These are phyloP conservation scores for Hypocreales sp. DNA, from an alignment of 2,329 filamentous ascomycete species.

Conservation along the genomic window DNA sequence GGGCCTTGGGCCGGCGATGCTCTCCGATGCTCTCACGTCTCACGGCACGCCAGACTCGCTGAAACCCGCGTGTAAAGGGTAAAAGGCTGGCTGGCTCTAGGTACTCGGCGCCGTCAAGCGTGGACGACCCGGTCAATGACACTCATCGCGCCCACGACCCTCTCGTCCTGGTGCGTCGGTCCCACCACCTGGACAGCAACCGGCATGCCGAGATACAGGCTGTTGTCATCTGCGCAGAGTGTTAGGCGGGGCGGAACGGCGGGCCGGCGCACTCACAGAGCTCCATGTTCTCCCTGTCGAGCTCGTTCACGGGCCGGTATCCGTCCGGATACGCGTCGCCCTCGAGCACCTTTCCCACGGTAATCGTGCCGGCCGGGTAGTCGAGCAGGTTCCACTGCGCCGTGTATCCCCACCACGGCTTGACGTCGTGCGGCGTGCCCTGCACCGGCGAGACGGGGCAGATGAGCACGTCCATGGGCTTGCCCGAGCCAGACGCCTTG, in stretches of 20 bases:
- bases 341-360: slow-evolving; percentile 4
- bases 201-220: slow-evolving; percentile 5
- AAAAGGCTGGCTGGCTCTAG: too few species aligned
- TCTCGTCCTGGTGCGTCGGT: slow-evolving; percentile 6
- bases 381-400: slow-evolving; percentile 55
- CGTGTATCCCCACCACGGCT: slow-evolving; percentile 47
- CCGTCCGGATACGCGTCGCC: slow-evolving; percentile 5
- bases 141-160: slow-evolving; percentile 5
- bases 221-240: slow-evolving; percentile 6
- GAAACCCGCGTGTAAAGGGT: too few species aligned
- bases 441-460: slow-evolving; percentile 42
- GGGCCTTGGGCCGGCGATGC: too few species aligned
- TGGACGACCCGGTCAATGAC: slow-evolving; percentile 4
- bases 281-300: slow-evolving; percentile 6
- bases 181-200: slow-evolving; percentile 7
- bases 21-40: too few species aligned
- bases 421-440: slow-evolving; percentile 24
- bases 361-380: slow-evolving; percentile 28
- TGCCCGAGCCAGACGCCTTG: slow-evolving; percentile 7
- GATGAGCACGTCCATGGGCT: slow-evolving; percentile 42
- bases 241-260: too few species aligned
- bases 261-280: slow-evolving; percentile 7
- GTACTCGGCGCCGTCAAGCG: too few species aligned
- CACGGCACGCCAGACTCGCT: too few species aligned
- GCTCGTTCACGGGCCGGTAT: slow-evolving; percentile 4